Evolutionary conservation across 2,329 filamentous ascomycete genomes (phyloP).

Genomic region (Aspergillus clavatus): DNA sequence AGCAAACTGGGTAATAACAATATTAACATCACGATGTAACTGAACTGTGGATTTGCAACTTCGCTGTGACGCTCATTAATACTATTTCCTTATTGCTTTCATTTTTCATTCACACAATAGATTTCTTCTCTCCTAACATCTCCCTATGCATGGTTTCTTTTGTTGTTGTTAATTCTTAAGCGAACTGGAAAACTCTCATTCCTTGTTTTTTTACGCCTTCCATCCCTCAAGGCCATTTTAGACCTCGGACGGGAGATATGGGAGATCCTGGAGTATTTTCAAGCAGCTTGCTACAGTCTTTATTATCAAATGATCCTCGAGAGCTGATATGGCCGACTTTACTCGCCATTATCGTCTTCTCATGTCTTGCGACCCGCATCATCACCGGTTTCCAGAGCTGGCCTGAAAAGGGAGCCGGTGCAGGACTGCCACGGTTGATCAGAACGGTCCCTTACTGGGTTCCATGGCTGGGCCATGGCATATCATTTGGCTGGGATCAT

Average conservation of each 20-base stretch:
- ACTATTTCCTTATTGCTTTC: neutral
- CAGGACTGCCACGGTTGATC: slow-evolving; percentile 34
- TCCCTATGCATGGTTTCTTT: no score
- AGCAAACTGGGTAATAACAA: neutral
- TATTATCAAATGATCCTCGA: slow-evolving; percentile 16
- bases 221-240: no score
- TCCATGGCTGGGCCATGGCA: slow-evolving; percentile 52
- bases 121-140: no score
- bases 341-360: slow-evolving; percentile 24
- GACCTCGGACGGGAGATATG: neutral
- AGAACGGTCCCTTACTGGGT: slow-evolving; percentile 56
- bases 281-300: slow-evolving; percentile 16
- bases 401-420: slow-evolving; percentile 13
- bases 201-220: neutral
- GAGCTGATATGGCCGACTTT: slow-evolving; percentile 24
- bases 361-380: slow-evolving; percentile 38
- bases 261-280: slow-evolving; percentile 17
- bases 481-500: slow-evolving; percentile 45
- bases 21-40: no score
- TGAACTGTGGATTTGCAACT: no score
- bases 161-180: no score
- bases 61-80: neutral
- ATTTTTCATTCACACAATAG: no score
- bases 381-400: slow-evolving; percentile 33
- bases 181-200: neutral